These are phyloP conservation scores for Mycena indigotica DNA, from an alignment of 768 basidiomycete genomes.

Conservation along the genomic window DNA sequence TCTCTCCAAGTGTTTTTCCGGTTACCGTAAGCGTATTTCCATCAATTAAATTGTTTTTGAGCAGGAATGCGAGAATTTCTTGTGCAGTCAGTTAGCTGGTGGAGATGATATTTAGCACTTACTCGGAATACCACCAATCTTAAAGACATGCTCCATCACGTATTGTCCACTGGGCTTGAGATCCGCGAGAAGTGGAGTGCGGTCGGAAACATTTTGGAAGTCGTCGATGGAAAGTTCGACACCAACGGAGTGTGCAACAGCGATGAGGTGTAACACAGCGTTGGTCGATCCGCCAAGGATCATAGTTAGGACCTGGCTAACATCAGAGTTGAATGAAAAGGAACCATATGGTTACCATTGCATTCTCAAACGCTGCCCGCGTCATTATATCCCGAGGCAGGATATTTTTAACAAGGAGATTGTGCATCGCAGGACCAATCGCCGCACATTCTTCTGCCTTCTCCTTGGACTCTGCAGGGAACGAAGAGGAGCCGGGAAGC, in stretches of 20 bases:
- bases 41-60: conserved; percentile 87
- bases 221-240: conserved; percentile 88
- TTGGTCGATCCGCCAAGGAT: conserved; percentile 97
- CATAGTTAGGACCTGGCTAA: conserved; percentile 86
- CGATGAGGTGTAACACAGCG: conserved; percentile 95
- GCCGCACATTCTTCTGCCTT: conserved; percentile 83
- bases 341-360: conserved; percentile 64
- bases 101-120: conserved; percentile 32
- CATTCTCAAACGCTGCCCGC: conserved; percentile 93
- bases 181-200: conserved; percentile 92
- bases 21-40: conserved; percentile 92
- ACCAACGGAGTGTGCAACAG: conserved; percentile 94
- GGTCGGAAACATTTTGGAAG: conserved; percentile 91
- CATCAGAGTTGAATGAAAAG: background rate
- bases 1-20: conserved; percentile 87
- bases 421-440: conserved; percentile 81
- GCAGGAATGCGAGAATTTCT: conserved; percentile 85
- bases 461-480: conserved; percentile 89
- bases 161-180: conserved; percentile 97
- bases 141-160: conserved; percentile 97
- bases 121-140: conserved; percentile 96
- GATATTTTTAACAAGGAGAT: conserved; percentile 89
- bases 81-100: conserved; percentile 5
- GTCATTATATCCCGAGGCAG: conserved; percentile 97
- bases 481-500: conserved; percentile 94